These are phyloP conservation scores for Cardiospermum halicacabum DNA, from an alignment of 345 rosid species.

Conservation along the genomic window DNA sequence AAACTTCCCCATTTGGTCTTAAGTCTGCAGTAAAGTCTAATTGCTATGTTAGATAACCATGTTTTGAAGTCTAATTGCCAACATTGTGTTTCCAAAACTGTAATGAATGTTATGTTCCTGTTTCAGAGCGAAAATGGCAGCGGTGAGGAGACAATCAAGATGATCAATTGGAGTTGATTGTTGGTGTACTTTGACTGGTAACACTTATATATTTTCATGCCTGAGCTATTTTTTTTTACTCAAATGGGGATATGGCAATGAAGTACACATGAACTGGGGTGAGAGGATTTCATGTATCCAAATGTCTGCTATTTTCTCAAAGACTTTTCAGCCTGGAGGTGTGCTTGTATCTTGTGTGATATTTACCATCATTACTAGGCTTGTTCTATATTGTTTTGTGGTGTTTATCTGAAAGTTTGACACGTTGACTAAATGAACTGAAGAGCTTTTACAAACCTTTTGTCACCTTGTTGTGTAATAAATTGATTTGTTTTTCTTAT, in stretches of 20 bases:
- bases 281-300: constrained; percentile 25
- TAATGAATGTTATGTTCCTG: constrained; percentile 3
- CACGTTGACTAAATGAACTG: constrained; percentile 7
- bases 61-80: no score
- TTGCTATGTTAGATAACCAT: not conserved
- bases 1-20: not conserved
- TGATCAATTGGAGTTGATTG: constrained; percentile 6
- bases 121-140: constrained; percentile 89
- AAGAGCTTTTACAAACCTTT: constrained; percentile 6
- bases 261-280: not conserved
- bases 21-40: not conserved
- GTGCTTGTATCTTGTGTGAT: constrained; percentile 30
- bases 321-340: not conserved
- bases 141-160: constrained; percentile 39
- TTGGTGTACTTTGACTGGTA: constrained; percentile 5
- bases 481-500: constrained; percentile 11
- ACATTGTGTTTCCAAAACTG: no score
- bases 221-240: constrained; percentile 5
- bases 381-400: constrained; percentile 17
- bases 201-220: constrained; percentile 11
- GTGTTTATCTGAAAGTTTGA: constrained; percentile 21
- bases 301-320: constrained; percentile 9
- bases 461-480: constrained; percentile 16
- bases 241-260: not conserved
- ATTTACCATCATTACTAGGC: constrained; percentile 15